A percentile compares a stretch with the other conserved stretches of the same genome.
Conservation (phyloP, 108 stramenopile species). For the Chaetoceros muelleri region DNA sequence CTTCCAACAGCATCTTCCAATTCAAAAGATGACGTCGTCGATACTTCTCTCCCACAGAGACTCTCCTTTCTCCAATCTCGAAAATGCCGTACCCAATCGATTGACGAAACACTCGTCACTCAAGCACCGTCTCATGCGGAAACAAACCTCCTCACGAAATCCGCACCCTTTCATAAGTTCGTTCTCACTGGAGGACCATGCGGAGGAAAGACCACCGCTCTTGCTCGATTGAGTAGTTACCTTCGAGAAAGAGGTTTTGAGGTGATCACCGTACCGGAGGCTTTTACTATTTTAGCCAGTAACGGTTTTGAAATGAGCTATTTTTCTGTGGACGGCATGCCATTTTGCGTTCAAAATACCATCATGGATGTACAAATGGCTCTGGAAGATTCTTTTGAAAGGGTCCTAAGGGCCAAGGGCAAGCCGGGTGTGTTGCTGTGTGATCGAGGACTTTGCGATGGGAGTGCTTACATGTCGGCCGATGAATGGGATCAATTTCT, state of each 20-base stretch:
- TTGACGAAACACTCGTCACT: background rate
- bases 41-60: background rate
- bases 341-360: constrained; percentile 64
- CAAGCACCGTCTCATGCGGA: background rate
- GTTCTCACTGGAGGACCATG: constrained; percentile 96
- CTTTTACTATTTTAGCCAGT: constrained; percentile 70
- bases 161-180: constrained; percentile 36
- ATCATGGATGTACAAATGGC: constrained; percentile 77
- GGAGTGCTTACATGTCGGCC: constrained; percentile 70
- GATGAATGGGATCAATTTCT: constrained; percentile 56
- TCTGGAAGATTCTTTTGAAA: constrained; percentile 80
- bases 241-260: constrained; percentile 80
- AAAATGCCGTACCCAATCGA: background rate
- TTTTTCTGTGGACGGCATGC: constrained; percentile 71
- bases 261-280: constrained; percentile 87
- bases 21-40: too few species aligned
- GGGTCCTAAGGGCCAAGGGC: constrained; percentile 59
- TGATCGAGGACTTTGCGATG: constrained; percentile 93
- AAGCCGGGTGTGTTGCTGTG: constrained; percentile 82
- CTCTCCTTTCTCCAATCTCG: background rate
- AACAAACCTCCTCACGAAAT: background rate
- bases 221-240: constrained; percentile 54
- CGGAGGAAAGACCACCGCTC: constrained; percentile 90
- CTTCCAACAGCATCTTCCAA: too few species aligned
- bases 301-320: constrained; percentile 77